Conservation (phyloP, 192 early-diverging fungal species). For the Kappamyces sp. region DNA sequence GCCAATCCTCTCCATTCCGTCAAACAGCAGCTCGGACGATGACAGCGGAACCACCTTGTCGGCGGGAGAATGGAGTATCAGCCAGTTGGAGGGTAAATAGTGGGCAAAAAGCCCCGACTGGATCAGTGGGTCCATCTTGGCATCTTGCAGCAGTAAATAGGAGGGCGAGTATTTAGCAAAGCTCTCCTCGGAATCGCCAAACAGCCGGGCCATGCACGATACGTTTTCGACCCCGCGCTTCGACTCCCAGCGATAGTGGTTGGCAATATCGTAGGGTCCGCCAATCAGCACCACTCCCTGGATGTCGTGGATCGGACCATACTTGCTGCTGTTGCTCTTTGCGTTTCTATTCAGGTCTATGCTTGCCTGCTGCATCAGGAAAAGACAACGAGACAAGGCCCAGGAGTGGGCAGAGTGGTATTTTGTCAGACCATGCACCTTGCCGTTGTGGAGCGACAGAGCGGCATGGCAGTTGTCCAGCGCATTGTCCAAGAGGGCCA, state of each 20-base stretch:
- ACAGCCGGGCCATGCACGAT: constrained; percentile 29
- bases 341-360: no score
- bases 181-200: constrained; percentile 6
- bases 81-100: constrained; percentile 7
- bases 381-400: neutral
- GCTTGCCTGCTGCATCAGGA: neutral
- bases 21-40: constrained; percentile 1
- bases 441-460: neutral
- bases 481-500: constrained; percentile 25
- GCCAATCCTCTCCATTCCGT: neutral
- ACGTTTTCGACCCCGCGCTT: constrained; percentile 33
- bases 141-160: neutral
- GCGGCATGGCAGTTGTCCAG: neutral
- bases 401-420: neutral
- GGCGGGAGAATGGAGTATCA: neutral
- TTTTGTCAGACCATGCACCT: neutral
- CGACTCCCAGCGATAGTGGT: constrained; percentile 29
- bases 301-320: no score
- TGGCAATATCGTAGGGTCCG: constrained; percentile 31
- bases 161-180: neutral
- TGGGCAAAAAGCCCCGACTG: neutral
- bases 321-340: no score
- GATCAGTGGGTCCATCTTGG: neutral
- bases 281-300: constrained; percentile 3
- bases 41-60: constrained; percentile 9